phyloP scores from a whole-genome alignment of 2,329 filamentous ascomycete genomes.

The Nectriaceae sp. region DNA sequence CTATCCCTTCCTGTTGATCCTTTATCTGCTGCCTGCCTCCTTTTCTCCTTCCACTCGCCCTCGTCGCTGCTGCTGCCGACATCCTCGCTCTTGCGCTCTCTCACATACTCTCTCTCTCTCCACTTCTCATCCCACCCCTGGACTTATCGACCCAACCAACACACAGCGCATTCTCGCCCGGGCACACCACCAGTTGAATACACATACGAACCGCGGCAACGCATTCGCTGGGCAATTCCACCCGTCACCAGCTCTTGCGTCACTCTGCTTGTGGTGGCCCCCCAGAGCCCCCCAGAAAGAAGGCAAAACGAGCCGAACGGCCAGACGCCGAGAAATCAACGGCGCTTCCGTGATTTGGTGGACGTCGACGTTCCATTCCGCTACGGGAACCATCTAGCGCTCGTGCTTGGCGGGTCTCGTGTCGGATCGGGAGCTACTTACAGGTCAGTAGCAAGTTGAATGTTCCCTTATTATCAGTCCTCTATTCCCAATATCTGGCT shows the following conservation, averaged over 20 bases:
- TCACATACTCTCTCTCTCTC: neutral
- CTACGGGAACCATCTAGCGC: too few species aligned
- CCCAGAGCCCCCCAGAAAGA: too few species aligned
- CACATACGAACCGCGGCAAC: neutral
- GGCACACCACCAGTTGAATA: neutral
- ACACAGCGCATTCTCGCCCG: neutral
- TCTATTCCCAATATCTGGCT: slow-evolving; percentile 22
- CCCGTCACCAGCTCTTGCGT: neutral
- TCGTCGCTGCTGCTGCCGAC: neutral
- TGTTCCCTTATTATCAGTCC: slow-evolving; percentile 12
- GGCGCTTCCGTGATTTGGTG: slow-evolving; percentile 30
- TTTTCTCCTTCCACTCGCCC: neutral
- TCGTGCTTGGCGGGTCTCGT: slow-evolving; percentile 24
- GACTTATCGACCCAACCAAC: neutral
- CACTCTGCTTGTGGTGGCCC: too few species aligned
- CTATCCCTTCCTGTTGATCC: too few species aligned
- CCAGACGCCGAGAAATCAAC: slow-evolving; percentile 21
- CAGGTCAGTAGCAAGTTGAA: slow-evolving; percentile 21
- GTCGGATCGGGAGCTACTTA: slow-evolving; percentile 29
- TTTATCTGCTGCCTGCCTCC: too few species aligned
- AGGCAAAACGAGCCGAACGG: neutral
- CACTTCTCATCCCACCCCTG: neutral
- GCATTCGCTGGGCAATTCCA: neutral
- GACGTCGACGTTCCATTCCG: too few species aligned
- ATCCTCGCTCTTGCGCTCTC: neutral